phyloP scores from a whole-genome alignment of 2,329 filamentous ascomycete species.

The Tolypocladium tundrense region DNA sequence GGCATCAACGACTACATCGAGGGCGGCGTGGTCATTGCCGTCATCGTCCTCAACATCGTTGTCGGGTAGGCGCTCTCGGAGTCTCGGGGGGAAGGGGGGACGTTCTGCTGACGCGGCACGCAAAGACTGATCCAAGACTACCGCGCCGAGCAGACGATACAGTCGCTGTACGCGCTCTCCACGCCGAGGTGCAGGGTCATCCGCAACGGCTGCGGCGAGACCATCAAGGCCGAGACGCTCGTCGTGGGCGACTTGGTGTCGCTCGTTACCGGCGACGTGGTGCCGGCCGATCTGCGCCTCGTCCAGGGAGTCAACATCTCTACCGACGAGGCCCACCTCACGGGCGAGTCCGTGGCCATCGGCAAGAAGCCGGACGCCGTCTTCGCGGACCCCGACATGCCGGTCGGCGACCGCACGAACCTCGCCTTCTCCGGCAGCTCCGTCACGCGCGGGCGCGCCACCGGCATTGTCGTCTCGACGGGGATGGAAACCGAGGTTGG shows the following conservation, averaged over 20 bases:
- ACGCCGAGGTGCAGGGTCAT: conserved; percentile 50
- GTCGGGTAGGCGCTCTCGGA: conserved; percentile 40
- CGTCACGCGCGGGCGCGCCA: conserved; percentile 60
- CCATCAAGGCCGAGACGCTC: conserved; percentile 44
- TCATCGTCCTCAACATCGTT: conserved; percentile 57
- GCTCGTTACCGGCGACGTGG: conserved; percentile 55
- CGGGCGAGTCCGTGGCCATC: conserved; percentile 62
- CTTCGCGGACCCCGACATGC: conserved; percentile 41
- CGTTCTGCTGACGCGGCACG: not conserved
- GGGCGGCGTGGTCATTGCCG: conserved; percentile 51
- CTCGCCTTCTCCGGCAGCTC: conserved; percentile 62
- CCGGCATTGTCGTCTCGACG: conserved; percentile 58
- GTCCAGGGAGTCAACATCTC: conserved; percentile 62
- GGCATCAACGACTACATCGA: conserved; percentile 55
- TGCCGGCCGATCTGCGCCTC: conserved; percentile 58
- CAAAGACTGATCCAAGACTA: conserved; percentile 48
- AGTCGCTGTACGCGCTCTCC: conserved; percentile 47
- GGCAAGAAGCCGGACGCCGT: conserved; percentile 51
- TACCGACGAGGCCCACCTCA: conserved; percentile 65
- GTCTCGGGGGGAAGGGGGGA: too few relatives aligned
- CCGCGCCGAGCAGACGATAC: conserved; percentile 51
- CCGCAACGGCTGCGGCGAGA: conserved; percentile 39
- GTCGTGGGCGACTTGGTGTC: conserved; percentile 57
- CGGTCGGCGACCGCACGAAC: conserved; percentile 60
- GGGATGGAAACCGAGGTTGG: conserved; percentile 69